These are phyloP conservation scores for Botrytis aclada DNA, from an alignment of 2,329 filamentous ascomycete genomes.

Conservation along the genomic window DNA sequence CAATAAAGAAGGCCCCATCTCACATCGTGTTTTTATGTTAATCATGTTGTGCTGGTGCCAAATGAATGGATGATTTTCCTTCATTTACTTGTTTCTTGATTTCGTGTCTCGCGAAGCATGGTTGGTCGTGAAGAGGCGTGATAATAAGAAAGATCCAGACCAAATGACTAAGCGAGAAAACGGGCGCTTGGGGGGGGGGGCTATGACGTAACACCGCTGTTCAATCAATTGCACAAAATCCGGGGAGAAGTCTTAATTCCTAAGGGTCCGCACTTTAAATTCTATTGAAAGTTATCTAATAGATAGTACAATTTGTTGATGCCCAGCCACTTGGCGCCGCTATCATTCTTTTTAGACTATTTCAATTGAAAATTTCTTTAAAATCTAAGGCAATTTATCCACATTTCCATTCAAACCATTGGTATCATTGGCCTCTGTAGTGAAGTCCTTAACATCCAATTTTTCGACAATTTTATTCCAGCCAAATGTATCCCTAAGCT, in stretches of 20 bases:
- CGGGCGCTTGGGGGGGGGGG: background rate
- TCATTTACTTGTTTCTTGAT: background rate
- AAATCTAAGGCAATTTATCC: conserved; percentile 23
- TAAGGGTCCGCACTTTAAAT: background rate
- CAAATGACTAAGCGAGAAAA: background rate
- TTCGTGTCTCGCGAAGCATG: background rate
- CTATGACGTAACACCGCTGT: background rate
- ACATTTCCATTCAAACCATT: conserved; percentile 23
- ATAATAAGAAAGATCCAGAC: background rate
- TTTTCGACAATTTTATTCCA: conserved; percentile 37
- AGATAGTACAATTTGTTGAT: conserved; percentile 4
- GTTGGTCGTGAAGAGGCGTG: background rate
- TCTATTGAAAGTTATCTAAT: background rate
- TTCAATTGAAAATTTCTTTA: background rate
- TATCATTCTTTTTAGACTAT: background rate
- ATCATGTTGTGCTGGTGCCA: background rate
- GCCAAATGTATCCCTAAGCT: conserved; percentile 60
- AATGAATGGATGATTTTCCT: background rate
- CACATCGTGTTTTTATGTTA: background rate
- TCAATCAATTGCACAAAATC: background rate
- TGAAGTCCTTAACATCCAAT: conserved; percentile 34
- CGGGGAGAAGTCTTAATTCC: background rate
- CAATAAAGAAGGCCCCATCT: background rate
- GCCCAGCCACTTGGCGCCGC: background rate
- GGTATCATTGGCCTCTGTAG: conserved; percentile 28